Evolutionary conservation across 208 protist genomes (phyloP), one percentile per base, ranked within the genome.

Genomic region (Leishmania amazonensis): DNA sequence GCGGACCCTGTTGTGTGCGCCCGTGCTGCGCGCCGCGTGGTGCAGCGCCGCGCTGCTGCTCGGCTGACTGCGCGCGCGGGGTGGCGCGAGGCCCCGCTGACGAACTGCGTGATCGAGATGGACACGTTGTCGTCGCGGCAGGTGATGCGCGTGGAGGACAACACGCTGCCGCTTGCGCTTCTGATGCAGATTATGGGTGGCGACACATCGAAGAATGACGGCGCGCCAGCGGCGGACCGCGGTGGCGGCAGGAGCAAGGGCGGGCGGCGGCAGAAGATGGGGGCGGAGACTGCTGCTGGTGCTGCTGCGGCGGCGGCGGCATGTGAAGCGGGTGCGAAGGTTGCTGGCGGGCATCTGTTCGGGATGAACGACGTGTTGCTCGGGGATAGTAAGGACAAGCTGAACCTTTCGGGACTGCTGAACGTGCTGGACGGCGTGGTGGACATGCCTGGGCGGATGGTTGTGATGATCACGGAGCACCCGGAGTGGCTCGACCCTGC

Each of bases 371-470:
- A 76, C 74, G 53, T 76, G 64, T 68, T 80, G 54, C 76, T 47
- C 19, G 81, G 81, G 42, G 81, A 84, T 75, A 75, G 57, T 54
- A 84, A 84, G 74, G 92, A 97, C 77, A 84, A 85, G 78, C 83
- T 97, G 76, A 91, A 97, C 83, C 88, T 98, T 13, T 93, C 92
- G n/a, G 93, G 94, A 31, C 84, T 98, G 75, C 88, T 97, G 38
- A 97, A 98, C 78, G 93, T 97, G 47, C 85, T 98, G 65, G 96
- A 98, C 80, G 96, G 96, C 65, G 94, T 96, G 11, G 93, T 98
- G 49, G 96, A 98, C 78, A 90, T 88, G 4, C 93, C 93, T 13
- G 93, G 94, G 40, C 91, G 94, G 70, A 97, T 97, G 76, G 83
- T 97, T 2, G 89, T 97, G 35, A 94, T 98, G 91, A 94, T 94